phyloP scores from a whole-genome alignment of 2,329 filamentous ascomycete genomes.

The Aspergillus transmontanensis region DNA sequence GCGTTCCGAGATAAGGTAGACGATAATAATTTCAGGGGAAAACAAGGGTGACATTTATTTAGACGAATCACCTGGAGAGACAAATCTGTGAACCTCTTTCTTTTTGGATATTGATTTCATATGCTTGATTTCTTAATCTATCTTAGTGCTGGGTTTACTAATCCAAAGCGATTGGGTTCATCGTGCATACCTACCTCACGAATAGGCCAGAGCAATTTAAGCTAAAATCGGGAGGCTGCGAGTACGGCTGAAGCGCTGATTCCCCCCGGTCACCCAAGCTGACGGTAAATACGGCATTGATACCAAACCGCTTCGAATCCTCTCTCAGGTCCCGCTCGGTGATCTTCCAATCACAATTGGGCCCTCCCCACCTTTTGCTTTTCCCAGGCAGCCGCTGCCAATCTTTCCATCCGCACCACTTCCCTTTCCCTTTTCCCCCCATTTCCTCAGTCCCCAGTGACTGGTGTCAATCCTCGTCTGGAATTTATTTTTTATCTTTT shows the following conservation, averaged over 20 bases:
- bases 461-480: constrained; percentile 14
- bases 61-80: background rate
- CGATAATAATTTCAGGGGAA: background rate
- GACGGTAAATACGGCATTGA: constrained; percentile 12
- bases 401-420: constrained; percentile 1
- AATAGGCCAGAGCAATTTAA: background rate
- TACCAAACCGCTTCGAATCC: constrained; percentile 13
- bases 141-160: background rate
- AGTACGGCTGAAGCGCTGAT: constrained; percentile 3
- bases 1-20: background rate
- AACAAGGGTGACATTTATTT: background rate
- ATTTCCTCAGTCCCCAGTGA: background rate
- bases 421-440: background rate
- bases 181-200: background rate
- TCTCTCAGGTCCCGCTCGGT: constrained; percentile 21
- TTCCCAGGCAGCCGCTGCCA: constrained; percentile 15
- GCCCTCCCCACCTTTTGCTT: constrained; percentile 18
- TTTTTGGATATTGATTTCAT: background rate
- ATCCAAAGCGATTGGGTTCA: constrained; percentile 1
- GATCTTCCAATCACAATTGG: constrained; percentile 25
- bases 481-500: constrained; percentile 12
- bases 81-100: background rate
- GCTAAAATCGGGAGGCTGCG: constrained; percentile 10
- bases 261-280: constrained; percentile 3
- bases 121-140: background rate